A percentile compares a stretch with the other conserved stretches of the same genome.
Evolutionary conservation across 129 eudicot genomes (phyloP).

Genomic region (Cynara cardunculus): DNA sequence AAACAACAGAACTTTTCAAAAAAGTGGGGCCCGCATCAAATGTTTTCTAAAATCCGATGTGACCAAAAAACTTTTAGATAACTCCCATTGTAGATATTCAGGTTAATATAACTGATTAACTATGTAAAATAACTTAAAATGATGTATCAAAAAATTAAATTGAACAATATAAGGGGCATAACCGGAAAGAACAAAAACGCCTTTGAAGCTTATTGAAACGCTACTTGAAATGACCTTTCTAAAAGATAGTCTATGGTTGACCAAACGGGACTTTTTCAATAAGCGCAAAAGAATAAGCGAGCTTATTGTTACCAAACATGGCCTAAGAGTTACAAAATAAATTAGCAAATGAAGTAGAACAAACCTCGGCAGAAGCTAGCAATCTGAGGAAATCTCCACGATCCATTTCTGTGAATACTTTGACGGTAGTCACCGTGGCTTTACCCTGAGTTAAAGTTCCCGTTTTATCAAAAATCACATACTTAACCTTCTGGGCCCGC

Average conservation of each 20-base stretch:
- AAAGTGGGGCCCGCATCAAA: background rate
- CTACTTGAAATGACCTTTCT: background rate
- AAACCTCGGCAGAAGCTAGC: slow-evolving; percentile 98
- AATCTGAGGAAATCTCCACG: slow-evolving; percentile 87
- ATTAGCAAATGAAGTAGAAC: background rate
- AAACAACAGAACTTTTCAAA: background rate
- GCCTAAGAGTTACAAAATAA: background rate
- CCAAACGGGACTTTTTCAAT: background rate
- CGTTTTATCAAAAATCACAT: slow-evolving; percentile 93
- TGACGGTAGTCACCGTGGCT: slow-evolving; percentile 79
- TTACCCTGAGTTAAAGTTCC: slow-evolving; percentile 98
- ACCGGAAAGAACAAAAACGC: background rate
- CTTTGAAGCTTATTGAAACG: background rate
- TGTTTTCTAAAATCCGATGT: background rate
- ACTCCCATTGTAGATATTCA: background rate
- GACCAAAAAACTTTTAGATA: background rate
- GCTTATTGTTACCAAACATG: background rate
- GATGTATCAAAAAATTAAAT: background rate
- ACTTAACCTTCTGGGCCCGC: slow-evolving; percentile 82
- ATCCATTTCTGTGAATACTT: slow-evolving; percentile 72
- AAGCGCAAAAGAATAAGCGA: background rate
- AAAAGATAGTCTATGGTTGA: background rate
- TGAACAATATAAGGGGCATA: background rate
- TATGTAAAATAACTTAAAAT: background rate
- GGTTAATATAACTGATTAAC: background rate